phyloP scores from a whole-genome alignment of 495 filamentous ascomycete species.

The Hypoxylon perforatum region DNA sequence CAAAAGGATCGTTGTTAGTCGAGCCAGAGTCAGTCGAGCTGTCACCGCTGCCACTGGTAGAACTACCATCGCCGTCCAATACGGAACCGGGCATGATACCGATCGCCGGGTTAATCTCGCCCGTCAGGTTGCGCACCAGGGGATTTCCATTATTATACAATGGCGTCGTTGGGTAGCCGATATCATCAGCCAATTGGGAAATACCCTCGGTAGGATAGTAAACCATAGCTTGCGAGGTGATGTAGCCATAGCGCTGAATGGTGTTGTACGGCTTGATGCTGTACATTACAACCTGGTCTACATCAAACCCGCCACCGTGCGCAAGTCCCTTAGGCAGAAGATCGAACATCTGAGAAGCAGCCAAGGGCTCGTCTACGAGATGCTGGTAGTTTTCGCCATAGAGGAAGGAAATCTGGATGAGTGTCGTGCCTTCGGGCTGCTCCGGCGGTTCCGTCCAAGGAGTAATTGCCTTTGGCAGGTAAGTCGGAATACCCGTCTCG shows the following conservation, averaged over 20 bases:
- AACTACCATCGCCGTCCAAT: conserved; percentile 48
- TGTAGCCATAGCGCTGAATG: conserved; percentile 72
- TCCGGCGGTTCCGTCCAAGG: conserved; percentile 56
- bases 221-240: conserved; percentile 82
- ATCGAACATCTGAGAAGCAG: conserved; percentile 87
- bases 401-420: conserved; percentile 88
- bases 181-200: conserved; percentile 68
- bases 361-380: conserved; percentile 73
- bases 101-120: conserved; percentile 85
- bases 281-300: conserved; percentile 69
- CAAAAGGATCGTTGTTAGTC: conserved; percentile 53
- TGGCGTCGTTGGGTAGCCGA: conserved; percentile 72
- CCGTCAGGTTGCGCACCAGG: conserved; percentile 74
- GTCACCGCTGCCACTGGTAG: conserved; percentile 43
- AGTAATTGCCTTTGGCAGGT: conserved; percentile 78
- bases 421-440: conserved; percentile 67
- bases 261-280: conserved; percentile 85
- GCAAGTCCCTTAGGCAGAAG: conserved; percentile 79
- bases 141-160: conserved; percentile 76
- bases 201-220: conserved; percentile 77
- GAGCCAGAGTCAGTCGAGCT: conserved; percentile 29
- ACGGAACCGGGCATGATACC: conserved; percentile 73
- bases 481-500: conserved; percentile 65
- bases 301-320: conserved; percentile 67
- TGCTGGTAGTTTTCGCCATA: conserved; percentile 84